Evolutionary conservation across 179 eudicot species (phyloP).

Genomic region (Silene noctiflora): DNA sequence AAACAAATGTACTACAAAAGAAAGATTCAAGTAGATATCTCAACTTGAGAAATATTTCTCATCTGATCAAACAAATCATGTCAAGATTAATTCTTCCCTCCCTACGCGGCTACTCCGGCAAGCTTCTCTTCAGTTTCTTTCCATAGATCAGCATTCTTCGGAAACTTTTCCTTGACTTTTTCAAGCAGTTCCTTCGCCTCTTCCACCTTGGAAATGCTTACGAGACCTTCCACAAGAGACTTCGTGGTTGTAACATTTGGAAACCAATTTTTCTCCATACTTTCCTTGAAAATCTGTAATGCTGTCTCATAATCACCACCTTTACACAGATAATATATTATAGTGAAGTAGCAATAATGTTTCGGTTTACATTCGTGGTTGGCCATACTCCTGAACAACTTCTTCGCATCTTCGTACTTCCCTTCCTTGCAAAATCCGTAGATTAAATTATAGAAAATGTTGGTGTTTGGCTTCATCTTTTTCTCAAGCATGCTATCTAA

Average conservation of each 20-base stretch:
- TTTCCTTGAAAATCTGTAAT: slow-evolving; percentile 47
- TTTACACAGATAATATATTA: slow-evolving; percentile 54
- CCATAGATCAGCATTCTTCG: slow-evolving; percentile 56
- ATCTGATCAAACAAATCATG: slow-evolving; percentile 8
- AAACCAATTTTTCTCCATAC: slow-evolving; percentile 64
- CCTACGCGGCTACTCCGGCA: slow-evolving; percentile 28
- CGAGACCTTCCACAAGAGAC: slow-evolving; percentile 67
- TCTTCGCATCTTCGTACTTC: slow-evolving; percentile 64
- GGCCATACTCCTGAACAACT: slow-evolving; percentile 49
- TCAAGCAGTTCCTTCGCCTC: slow-evolving; percentile 65
- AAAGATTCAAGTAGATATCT: slow-evolving; percentile 4
- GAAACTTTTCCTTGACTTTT: slow-evolving; percentile 58
- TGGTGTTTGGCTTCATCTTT: slow-evolving; percentile 50
- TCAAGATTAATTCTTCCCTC: background rate
- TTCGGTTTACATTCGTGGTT: slow-evolving; percentile 42
- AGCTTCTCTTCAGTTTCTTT: slow-evolving; percentile 59
- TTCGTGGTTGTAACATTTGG: slow-evolving; percentile 71
- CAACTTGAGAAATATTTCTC: slow-evolving; percentile 7
- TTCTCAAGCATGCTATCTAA: slow-evolving; percentile 64
- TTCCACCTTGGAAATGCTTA: slow-evolving; percentile 53
- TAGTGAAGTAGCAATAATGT: slow-evolving; percentile 60
- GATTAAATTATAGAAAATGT: slow-evolving; percentile 53
- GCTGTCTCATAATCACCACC: slow-evolving; percentile 72
- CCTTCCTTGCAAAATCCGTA: slow-evolving; percentile 78
- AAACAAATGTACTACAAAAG: slow-evolving; percentile 14